Evolutionary conservation across 2,329 filamentous ascomycete genomes (phyloP).

Genomic region (Apiospora phragmitis): DNA sequence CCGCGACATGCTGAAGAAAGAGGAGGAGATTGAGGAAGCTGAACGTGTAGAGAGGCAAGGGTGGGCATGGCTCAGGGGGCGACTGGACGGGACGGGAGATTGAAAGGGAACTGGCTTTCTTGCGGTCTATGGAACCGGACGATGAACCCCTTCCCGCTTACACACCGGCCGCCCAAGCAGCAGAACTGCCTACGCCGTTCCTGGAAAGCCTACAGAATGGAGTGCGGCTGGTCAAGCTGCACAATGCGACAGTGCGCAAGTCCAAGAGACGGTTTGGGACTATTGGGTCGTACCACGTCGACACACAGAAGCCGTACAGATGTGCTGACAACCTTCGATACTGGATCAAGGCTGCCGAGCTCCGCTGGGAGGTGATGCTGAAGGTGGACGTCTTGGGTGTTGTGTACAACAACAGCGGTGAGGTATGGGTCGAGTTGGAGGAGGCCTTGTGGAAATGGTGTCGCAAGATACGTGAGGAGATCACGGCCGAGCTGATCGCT

Average conservation of each 20-base stretch:
- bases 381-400: conserved; percentile 84
- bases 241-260: conserved; percentile 85
- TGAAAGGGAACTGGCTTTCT: conserved; percentile 78
- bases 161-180: conserved; percentile 55
- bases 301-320: conserved; percentile 92
- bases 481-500: conserved; percentile 60
- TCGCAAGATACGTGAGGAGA: conserved; percentile 77
- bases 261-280: conserved; percentile 85
- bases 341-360: conserved; percentile 94
- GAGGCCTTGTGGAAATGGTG: conserved; percentile 82
- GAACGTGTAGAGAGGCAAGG: conserved; percentile 69
- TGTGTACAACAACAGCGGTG: conserved; percentile 70
- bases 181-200: conserved; percentile 69
- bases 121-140: conserved; percentile 70
- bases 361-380: conserved; percentile 87
- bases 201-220: conserved; percentile 75
- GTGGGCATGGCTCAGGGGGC: conserved; percentile 76
- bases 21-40: conserved; percentile 73
- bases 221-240: conserved; percentile 77
- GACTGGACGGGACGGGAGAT: conserved; percentile 77
- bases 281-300: conserved; percentile 87
- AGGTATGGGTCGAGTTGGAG: conserved; percentile 82
- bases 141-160: conserved; percentile 66
- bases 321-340: conserved; percentile 91
- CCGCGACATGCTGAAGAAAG: conserved; percentile 71